Percentiles rank a stretch among this genome's conserved stretches.
These are phyloP conservation scores for Wickerhamiella nectarea DNA, from an alignment of 805 yeast genomes.

Conservation along the genomic window DNA sequence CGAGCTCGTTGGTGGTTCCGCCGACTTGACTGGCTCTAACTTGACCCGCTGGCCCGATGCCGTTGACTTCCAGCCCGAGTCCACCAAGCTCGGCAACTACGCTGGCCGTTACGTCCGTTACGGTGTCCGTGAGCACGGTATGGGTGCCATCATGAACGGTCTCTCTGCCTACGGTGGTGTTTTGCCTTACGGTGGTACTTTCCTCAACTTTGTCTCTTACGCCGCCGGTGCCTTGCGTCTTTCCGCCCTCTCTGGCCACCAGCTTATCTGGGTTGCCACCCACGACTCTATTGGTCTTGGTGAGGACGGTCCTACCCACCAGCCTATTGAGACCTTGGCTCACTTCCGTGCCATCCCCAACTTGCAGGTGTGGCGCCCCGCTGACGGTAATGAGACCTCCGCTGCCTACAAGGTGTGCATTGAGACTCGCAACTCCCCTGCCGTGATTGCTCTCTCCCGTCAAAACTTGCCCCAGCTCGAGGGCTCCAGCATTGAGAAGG, in stretches of 20 bases:
- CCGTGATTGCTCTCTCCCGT: constrained; percentile 61
- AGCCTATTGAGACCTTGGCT: constrained; percentile 39
- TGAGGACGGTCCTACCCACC: constrained; percentile 48
- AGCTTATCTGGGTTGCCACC: constrained; percentile 39
- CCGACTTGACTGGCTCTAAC: constrained; percentile 95
- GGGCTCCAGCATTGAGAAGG: constrained; percentile 85
- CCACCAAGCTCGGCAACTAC: constrained; percentile 69
- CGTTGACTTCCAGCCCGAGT: constrained; percentile 83
- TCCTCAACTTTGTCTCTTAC: constrained; percentile 74
- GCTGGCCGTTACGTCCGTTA: constrained; percentile 88
- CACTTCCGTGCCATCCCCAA: constrained; percentile 42
- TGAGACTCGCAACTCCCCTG: constrained; percentile 46
- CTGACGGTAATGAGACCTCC: constrained; percentile 39
- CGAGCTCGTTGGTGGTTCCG: constrained; percentile 93
- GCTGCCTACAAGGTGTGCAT: constrained; percentile 48
- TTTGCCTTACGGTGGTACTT: constrained; percentile 92
- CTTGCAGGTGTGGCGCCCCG: constrained; percentile 37
- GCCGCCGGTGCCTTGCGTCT: constrained; percentile 42
- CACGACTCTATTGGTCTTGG: constrained; percentile 47
- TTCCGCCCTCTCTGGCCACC: constrained; percentile 35
- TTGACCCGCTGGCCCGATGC: constrained; percentile 77
- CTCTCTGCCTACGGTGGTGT: constrained; percentile 76
- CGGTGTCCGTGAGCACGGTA: constrained; percentile 98
- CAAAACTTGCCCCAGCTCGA: constrained; percentile 80
- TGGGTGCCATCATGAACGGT: constrained; percentile 98